Conservation (phyloP, 768 basidiomycete genomes). For the Xerocomellus chrysenteron region DNA sequence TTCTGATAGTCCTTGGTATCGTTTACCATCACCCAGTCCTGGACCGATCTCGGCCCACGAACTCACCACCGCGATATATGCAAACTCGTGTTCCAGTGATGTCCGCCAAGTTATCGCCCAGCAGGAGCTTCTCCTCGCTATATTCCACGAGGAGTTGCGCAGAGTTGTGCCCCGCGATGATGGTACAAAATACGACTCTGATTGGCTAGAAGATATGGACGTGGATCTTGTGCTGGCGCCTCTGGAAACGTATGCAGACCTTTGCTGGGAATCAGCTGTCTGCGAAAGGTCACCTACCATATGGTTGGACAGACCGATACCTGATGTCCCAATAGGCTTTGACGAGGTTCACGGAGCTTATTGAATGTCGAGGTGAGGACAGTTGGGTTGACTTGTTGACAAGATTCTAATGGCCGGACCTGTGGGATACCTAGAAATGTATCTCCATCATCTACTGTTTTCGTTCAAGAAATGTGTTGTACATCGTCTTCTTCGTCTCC, state of each 20-base stretch:
- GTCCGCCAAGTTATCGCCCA: constrained; percentile 34
- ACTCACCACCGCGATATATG: constrained; percentile 17
- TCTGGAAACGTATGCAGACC: constrained; percentile 26
- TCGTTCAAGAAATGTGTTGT: constrained; percentile 12
- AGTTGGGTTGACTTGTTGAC: background rate
- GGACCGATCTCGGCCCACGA: constrained; percentile 22
- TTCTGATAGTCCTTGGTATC: constrained; percentile 40
- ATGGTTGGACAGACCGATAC: constrained; percentile 12
- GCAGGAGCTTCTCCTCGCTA: constrained; percentile 32
- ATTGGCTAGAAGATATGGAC: constrained; percentile 31
- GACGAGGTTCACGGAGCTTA: constrained; percentile 21
- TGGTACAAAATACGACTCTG: constrained; percentile 17
- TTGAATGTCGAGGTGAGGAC: constrained; percentile 13
- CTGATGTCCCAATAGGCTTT: constrained; percentile 32
- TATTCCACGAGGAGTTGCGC: constrained; percentile 32
- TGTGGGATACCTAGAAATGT: background rate
- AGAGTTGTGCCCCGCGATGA: constrained; percentile 19
- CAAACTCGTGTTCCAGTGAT: constrained; percentile 31
- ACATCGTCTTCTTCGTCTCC: background rate
- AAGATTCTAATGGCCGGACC: background rate
- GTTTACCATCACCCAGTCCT: constrained; percentile 29
- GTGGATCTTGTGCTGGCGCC: constrained; percentile 30
- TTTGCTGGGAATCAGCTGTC: constrained; percentile 32
- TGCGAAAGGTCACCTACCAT: constrained; percentile 14
- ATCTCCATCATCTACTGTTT: background rate